Evolutionary conservation across 2,329 filamentous ascomycete genomes (phyloP).

Genomic region (Epichloe festucae): DNA sequence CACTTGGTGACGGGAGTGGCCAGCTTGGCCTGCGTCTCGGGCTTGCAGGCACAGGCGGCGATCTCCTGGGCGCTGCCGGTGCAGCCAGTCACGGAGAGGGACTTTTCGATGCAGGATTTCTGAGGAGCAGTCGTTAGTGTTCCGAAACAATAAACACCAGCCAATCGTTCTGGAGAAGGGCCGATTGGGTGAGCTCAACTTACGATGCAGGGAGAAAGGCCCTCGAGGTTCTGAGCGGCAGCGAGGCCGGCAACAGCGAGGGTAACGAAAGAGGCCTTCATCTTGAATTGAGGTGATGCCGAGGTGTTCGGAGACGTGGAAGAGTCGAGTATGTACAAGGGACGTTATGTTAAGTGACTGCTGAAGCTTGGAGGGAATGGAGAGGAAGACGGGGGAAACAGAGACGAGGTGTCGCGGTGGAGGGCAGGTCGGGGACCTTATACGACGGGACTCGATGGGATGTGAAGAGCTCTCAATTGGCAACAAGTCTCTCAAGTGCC

Average conservation of each 20-base stretch:
- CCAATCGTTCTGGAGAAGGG: too few relatives aligned
- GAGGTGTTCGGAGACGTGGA: neutral
- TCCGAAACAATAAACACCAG: too few relatives aligned
- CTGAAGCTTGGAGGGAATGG: neutral
- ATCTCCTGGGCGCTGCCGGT: neutral
- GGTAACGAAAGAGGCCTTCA: constrained; percentile 26
- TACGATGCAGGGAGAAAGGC: constrained; percentile 29
- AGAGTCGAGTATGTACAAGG: constrained; percentile 2
- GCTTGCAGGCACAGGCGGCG: constrained; percentile 26
- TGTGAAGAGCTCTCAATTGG: neutral
- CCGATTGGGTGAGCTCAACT: constrained; percentile 8
- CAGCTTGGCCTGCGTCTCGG: constrained; percentile 22
- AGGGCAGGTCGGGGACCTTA: constrained; percentile 4
- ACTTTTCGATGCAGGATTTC: constrained; percentile 22
- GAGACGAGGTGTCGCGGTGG: neutral
- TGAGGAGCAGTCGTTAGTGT: constrained; percentile 4
- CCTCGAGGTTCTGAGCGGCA: constrained; percentile 24
- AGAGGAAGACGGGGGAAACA: neutral
- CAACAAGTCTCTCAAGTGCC: neutral
- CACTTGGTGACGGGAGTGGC: constrained; percentile 17
- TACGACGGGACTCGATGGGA: neutral
- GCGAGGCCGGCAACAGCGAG: constrained; percentile 22
- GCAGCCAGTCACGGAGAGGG: constrained; percentile 15
- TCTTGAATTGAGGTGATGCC: constrained; percentile 14
- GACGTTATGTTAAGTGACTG: neutral